Evolutionary conservation across 2,329 filamentous ascomycete genomes (phyloP).

Genomic region (Lachnellula hyalina): DNA sequence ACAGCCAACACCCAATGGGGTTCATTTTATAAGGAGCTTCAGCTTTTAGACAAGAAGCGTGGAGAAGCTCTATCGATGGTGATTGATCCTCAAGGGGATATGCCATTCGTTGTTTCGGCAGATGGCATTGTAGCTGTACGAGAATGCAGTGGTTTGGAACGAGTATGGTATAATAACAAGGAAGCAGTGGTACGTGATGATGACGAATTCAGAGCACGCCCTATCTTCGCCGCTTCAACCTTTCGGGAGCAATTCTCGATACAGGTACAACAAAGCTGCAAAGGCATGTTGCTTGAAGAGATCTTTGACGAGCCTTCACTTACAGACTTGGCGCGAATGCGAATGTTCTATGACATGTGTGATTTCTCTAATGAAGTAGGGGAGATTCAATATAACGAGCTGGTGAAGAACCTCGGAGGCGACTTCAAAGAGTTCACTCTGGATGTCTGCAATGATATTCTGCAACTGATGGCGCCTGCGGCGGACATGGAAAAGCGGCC

Average conservation of each 20-base stretch:
- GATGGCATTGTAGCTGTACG: slow-evolving; percentile 76
- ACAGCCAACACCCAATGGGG: slow-evolving; percentile 83
- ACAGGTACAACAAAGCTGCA: slow-evolving; percentile 62
- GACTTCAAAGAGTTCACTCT: slow-evolving; percentile 55
- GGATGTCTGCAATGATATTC: slow-evolving; percentile 49
- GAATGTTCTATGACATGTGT: slow-evolving; percentile 71
- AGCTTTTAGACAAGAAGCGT: slow-evolving; percentile 80
- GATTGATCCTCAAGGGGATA: slow-evolving; percentile 63
- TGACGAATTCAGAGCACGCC: slow-evolving; percentile 49
- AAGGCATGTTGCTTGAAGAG: slow-evolving; percentile 63
- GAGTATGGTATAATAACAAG: slow-evolving; percentile 74
- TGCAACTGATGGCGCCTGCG: slow-evolving; percentile 41
- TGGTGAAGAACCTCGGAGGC: slow-evolving; percentile 64
- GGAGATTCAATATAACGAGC: slow-evolving; percentile 70
- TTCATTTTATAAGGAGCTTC: slow-evolving; percentile 77
- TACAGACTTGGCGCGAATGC: slow-evolving; percentile 68
- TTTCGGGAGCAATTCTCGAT: slow-evolving; percentile 69
- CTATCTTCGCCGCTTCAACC: slow-evolving; percentile 63
- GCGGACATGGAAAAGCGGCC: slow-evolving; percentile 28
- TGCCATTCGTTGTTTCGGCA: slow-evolving; percentile 80
- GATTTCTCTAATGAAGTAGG: slow-evolving; percentile 74
- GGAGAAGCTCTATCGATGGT: slow-evolving; percentile 76
- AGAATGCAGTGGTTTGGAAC: slow-evolving; percentile 72
- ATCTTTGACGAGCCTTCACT: slow-evolving; percentile 68
- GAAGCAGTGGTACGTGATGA: slow-evolving; percentile 41